These are phyloP conservation scores for Septoria petroselini DNA, from an alignment of 2,329 filamentous ascomycete genomes.

Conservation along the genomic window DNA sequence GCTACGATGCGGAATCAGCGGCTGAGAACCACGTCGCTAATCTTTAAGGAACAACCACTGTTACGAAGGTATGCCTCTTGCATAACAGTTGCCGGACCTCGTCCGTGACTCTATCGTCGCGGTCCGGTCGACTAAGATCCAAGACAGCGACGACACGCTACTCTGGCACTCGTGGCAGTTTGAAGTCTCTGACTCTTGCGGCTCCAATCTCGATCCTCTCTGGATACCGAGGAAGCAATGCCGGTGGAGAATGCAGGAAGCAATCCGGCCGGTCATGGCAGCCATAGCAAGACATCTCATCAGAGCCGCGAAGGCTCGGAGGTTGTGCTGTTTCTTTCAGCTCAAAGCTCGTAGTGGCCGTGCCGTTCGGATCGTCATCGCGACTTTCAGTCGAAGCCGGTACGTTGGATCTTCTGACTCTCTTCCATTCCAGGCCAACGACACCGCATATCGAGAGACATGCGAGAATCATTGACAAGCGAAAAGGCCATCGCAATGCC, in stretches of 20 bases:
- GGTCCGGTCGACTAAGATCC: too few relatives aligned
- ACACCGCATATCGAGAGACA: slow-evolving; percentile 1
- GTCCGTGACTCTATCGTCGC: too few relatives aligned
- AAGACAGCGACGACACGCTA: background rate
- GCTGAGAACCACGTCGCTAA: background rate
- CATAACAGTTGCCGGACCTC: too few relatives aligned
- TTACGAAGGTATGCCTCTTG: too few relatives aligned
- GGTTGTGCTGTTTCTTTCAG: background rate
- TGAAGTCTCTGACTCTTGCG: background rate
- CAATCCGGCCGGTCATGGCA: background rate
- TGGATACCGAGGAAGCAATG: background rate
- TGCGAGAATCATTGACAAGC: background rate
- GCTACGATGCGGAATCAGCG: slow-evolving; percentile 9
- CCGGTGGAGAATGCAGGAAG: background rate
- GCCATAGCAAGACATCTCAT: background rate
- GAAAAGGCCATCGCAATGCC: slow-evolving; percentile 1
- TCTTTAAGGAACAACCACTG: background rate
- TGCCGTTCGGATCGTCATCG: too few relatives aligned
- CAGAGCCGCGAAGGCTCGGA: background rate
- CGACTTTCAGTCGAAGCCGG: background rate
- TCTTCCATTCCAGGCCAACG: background rate
- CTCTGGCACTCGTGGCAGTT: background rate
- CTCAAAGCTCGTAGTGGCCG: background rate
- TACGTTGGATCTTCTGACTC: background rate
- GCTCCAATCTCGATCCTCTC: background rate